These are phyloP conservation scores for Claviceps sp. DNA, from an alignment of 2,329 filamentous ascomycete species.

Conservation along the genomic window DNA sequence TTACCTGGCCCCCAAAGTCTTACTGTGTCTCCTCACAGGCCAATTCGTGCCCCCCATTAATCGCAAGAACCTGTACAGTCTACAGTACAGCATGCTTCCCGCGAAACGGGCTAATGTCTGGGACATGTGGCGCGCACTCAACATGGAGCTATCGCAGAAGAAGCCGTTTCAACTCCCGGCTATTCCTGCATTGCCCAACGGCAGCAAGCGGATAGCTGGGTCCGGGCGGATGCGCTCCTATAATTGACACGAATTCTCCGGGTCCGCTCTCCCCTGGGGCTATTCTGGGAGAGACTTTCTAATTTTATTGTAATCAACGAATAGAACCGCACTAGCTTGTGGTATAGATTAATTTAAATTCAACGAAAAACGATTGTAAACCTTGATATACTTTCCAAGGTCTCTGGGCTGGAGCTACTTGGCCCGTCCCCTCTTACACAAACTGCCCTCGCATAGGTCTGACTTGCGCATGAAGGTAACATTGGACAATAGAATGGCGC, in stretches of 20 bases:
- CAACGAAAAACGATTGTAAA: no score
- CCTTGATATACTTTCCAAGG: no score
- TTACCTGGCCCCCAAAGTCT: constrained; percentile 78
- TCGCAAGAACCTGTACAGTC: constrained; percentile 82
- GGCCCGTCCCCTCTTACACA: no score
- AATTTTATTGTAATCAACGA: neutral
- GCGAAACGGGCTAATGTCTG: constrained; percentile 63
- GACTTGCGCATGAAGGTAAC: no score
- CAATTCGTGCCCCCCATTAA: constrained; percentile 93
- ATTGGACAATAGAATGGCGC: no score
- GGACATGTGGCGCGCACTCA: constrained; percentile 73
- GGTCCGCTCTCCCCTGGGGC: neutral
- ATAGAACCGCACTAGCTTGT: neutral
- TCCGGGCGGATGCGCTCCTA: constrained; percentile 15
- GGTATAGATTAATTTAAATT: neutral
- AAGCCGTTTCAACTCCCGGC: constrained; percentile 24
- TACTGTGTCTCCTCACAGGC: constrained; percentile 77
- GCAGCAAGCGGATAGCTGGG: constrained; percentile 15
- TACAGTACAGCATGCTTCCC: constrained; percentile 97
- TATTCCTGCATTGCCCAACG: constrained; percentile 20
- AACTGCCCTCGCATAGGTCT: no score
- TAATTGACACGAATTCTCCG: constrained; percentile 1
- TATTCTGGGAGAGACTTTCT: no score
- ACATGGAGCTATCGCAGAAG: constrained; percentile 32
- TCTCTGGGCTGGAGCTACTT: no score